Evolutionary conservation across 345 rosid genomes (phyloP), one percentile per base, ranked within the genome.

Genomic region (Arabis alpina): DNA sequence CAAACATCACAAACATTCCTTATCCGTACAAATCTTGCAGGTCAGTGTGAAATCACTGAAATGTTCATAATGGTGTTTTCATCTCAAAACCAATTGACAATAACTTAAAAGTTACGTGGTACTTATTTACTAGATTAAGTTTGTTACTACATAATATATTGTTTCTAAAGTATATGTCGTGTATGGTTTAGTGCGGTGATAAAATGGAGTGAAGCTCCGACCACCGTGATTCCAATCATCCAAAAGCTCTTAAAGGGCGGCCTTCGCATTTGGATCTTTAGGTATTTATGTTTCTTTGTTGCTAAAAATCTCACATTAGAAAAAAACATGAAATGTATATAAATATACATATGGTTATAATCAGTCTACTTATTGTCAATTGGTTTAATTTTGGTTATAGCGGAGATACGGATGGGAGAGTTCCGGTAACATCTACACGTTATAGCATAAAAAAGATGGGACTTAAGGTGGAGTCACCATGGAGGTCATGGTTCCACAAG

Each of bases 371-470:
- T 19, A 34, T 15, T 52, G 49, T 11, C 4, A 16, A 28, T 2
- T 68, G 25, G 72, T 42, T 42, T 1, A 1, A 4, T 19, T 14
- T 4, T 59, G 44, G 54, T 27, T 68, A 73, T 76, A 87, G 97
- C 27, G 97, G 97, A 6, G 97, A 91, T 62, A 84, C 91, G 2
- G 96, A 91, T 73, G 96, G 93, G 60, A 87, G 97, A 68, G 86
- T 88, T 37, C 96, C 97, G 0, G 96, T 88, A 56, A 88, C 96
- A 37, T 74, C 89, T 36, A 91, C 90, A 5, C 82, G 93, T 39
- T 88, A 85, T 70, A 81, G 86, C 73, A 70, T 91, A 68, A 87
- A 82, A 41, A 82, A 82, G 66, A 68, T 88, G 76, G 70, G 81
- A 16, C 44, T 86, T 19, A 79, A 69, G 44, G 70, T 81, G 6